Conservation (phyloP, 2,329 filamentous ascomycete species). For the Rugonectria rugulosa region DNA sequence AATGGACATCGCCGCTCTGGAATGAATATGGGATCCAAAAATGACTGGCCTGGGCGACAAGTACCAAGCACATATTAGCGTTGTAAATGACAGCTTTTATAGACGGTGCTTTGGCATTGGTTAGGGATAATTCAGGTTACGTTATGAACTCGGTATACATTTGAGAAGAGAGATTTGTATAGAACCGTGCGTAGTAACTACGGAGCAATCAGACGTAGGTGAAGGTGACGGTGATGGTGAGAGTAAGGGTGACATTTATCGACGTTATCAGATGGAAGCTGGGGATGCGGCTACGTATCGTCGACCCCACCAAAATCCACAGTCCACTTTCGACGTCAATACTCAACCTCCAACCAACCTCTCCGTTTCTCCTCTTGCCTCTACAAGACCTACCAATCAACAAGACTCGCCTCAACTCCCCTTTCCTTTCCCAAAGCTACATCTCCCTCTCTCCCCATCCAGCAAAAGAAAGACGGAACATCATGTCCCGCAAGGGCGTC, state of each 20-base stretch:
- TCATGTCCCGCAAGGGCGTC: slow-evolving; percentile 80
- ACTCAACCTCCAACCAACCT: slow-evolving; percentile 9
- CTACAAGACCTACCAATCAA: background rate
- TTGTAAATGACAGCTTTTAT: slow-evolving; percentile 12
- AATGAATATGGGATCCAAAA: background rate
- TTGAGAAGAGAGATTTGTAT: too few species aligned
- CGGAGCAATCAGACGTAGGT: too few species aligned
- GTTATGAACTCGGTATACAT: too few species aligned
- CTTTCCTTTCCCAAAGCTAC: background rate
- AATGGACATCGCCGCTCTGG: slow-evolving; percentile 11
- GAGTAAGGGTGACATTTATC: too few species aligned
- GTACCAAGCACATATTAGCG: slow-evolving; percentile 7
- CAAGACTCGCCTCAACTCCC: background rate
- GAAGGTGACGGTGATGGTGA: background rate
- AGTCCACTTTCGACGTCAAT: slow-evolving; percentile 14
- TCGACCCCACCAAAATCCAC: slow-evolving; percentile 16
- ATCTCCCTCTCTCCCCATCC: background rate
- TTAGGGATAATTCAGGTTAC: background rate
- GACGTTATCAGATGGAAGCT: slow-evolving; percentile 19
- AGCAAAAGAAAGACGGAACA: too few species aligned
- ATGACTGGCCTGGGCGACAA: background rate
- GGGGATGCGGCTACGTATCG: slow-evolving; percentile 18
- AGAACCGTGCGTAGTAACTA: too few species aligned
- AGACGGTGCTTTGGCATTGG: background rate
- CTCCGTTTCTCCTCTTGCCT: background rate